A percentile compares a stretch with the other conserved stretches of the same genome.
Evolutionary conservation across 2,329 filamentous ascomycete genomes (phyloP).

Genomic region (Gnomoniopsis sp.): DNA sequence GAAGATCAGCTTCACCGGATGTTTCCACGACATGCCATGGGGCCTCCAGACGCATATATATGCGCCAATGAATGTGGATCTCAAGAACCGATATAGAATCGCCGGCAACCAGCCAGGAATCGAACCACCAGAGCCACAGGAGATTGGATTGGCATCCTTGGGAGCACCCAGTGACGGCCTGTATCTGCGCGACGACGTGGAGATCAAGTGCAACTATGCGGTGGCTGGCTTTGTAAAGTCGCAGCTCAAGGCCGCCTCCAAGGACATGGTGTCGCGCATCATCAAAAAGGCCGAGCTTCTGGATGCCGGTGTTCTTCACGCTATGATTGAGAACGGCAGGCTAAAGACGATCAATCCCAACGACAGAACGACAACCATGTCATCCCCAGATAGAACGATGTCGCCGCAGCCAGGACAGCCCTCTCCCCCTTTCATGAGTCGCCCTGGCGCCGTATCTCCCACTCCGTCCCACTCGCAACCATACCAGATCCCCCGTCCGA

Average conservation of each 20-base stretch:
- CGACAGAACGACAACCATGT: constrained; percentile 38
- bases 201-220: constrained; percentile 66
- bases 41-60: constrained; percentile 70
- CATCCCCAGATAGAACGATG: constrained; percentile 5
- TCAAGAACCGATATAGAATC: constrained; percentile 67
- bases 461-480: constrained; percentile 29
- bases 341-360: constrained; percentile 56
- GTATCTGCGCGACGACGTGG: constrained; percentile 67
- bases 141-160: constrained; percentile 57
- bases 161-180: constrained; percentile 62
- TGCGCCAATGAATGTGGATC: constrained; percentile 62
- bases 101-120: constrained; percentile 65
- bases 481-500: constrained; percentile 39
- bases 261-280: constrained; percentile 64
- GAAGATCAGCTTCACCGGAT: constrained; percentile 66
- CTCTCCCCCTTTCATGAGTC: constrained; percentile 13
- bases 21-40: constrained; percentile 71
- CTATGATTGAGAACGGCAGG: constrained; percentile 64
- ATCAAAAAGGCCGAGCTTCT: constrained; percentile 70
- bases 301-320: constrained; percentile 61
- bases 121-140: constrained; percentile 58
- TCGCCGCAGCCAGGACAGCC: constrained; percentile 4
- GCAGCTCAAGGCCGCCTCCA: constrained; percentile 63
- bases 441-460: constrained; percentile 24
- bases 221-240: constrained; percentile 64